phyloP scores from a whole-genome alignment of 2,329 filamentous ascomycete genomes.

The Aspergillus proliferans region DNA sequence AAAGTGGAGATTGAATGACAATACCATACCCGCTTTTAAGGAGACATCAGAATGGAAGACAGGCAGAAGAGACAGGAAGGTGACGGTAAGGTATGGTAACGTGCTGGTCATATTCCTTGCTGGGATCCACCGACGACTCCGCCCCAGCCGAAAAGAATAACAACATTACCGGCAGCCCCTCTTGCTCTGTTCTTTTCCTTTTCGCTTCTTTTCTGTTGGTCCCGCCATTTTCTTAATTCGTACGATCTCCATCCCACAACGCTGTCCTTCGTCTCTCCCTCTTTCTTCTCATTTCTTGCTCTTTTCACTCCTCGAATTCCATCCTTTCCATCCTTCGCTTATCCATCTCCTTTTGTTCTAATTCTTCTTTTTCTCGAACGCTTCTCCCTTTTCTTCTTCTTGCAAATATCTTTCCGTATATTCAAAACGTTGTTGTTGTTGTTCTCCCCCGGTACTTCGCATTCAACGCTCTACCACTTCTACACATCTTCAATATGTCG shows the following conservation, averaged over 20 bases:
- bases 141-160: slow-evolving; percentile 20
- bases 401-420: too few species aligned
- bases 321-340: slow-evolving; percentile 3
- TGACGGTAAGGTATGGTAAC: slow-evolving; percentile 2
- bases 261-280: slow-evolving; percentile 6
- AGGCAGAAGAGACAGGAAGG: not conserved
- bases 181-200: slow-evolving; percentile 9
- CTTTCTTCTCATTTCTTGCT: slow-evolving; percentile 13
- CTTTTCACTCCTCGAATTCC: slow-evolving; percentile 7
- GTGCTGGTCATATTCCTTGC: slow-evolving; percentile 7
- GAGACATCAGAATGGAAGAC: not conserved
- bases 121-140: slow-evolving; percentile 17
- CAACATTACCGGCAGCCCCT: slow-evolving; percentile 16
- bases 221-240: slow-evolving; percentile 17
- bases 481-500: slow-evolving; percentile 35
- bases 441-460: not conserved
- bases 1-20: slow-evolving; percentile 3
- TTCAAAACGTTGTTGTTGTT: too few species aligned
- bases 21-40: not conserved
- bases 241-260: slow-evolving; percentile 18
- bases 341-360: not conserved
- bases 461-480: slow-evolving; percentile 7
- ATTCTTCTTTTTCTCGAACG: not conserved
- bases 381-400: not conserved
- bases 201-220: slow-evolving; percentile 18